Evolutionary conservation across 345 rosid genomes (phyloP).

Genomic region (Eutrema heterophyllum): DNA sequence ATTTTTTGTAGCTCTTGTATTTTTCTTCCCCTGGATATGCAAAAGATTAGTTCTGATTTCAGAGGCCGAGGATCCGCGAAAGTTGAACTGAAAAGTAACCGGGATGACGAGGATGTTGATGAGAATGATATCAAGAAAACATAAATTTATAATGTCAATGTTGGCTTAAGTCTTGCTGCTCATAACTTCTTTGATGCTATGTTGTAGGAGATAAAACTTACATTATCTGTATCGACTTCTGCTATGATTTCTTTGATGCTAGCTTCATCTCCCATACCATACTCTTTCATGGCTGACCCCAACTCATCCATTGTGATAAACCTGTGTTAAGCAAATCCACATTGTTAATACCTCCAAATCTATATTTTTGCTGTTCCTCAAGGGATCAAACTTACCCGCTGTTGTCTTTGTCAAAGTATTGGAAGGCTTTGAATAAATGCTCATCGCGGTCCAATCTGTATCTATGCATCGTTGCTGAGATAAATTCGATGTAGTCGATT

Average conservation of each 20-base stretch:
- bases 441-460: slow-evolving; percentile 63
- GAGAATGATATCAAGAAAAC: slow-evolving; percentile 74
- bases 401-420: slow-evolving; percentile 67
- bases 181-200: background rate
- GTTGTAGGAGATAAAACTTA: slow-evolving; percentile 27
- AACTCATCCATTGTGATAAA: slow-evolving; percentile 78
- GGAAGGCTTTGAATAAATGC: slow-evolving; percentile 71
- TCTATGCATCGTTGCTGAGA: slow-evolving; percentile 79
- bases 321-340: slow-evolving; percentile 28
- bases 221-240: slow-evolving; percentile 86
- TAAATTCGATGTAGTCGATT: slow-evolving; percentile 79
- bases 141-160: too few relatives aligned
- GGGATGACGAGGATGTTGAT: slow-evolving; percentile 96
- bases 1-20: background rate
- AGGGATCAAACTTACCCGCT: slow-evolving; percentile 42
- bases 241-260: slow-evolving; percentile 71
- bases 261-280: slow-evolving; percentile 75
- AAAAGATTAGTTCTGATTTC: background rate
- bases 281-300: slow-evolving; percentile 76
- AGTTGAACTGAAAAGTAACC: slow-evolving; percentile 44
- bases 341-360: background rate
- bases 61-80: slow-evolving; percentile 60
- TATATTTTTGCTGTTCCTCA: background rate
- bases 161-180: background rate
- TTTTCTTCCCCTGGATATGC: background rate